phyloP scores from a whole-genome alignment of 495 filamentous ascomycete genomes.

The Cladorrhinum samala region DNA sequence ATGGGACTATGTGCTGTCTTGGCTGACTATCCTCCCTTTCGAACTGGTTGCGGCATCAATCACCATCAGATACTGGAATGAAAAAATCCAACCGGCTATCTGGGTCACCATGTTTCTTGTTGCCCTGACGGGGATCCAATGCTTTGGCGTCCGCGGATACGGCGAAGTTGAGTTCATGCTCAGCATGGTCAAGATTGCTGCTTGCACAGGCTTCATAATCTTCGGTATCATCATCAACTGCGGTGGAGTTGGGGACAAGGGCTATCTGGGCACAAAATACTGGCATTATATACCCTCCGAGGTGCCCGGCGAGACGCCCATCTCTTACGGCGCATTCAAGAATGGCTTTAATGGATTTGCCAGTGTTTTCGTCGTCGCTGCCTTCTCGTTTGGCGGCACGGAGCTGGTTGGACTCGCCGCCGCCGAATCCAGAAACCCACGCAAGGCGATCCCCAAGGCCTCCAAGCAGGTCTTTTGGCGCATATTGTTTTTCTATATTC shows the following conservation, averaged over 20 bases:
- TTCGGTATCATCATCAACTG: constrained; percentile 46
- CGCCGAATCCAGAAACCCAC: constrained; percentile 72
- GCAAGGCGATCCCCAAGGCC: constrained; percentile 69
- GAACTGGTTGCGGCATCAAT: constrained; percentile 47
- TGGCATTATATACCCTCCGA: too few species aligned
- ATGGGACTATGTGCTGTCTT: constrained; percentile 60
- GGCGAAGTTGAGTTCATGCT: constrained; percentile 40
- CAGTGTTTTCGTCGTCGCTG: constrained; percentile 58
- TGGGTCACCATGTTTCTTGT: constrained; percentile 56
- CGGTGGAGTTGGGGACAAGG: constrained; percentile 56
- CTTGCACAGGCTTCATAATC: constrained; percentile 45
- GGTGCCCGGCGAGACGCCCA: too few species aligned
- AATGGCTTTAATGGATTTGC: constrained; percentile 67
- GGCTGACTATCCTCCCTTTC: constrained; percentile 48
- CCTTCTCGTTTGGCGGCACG: constrained; percentile 64
- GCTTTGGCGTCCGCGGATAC: constrained; percentile 60
- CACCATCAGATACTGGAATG: constrained; percentile 37
- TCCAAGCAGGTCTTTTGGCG: constrained; percentile 80
- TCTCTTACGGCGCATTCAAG: constrained; percentile 59
- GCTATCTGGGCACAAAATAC: constrained; percentile 54
- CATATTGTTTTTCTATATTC: constrained; percentile 76
- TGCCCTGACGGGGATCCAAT: constrained; percentile 47
- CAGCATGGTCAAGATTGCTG: constrained; percentile 36
- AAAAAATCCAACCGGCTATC: constrained; percentile 37
- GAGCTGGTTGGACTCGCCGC: constrained; percentile 71